Conservation (phyloP, 2,329 filamentous ascomycete genomes). For the Ramularia collo-cygni region DNA sequence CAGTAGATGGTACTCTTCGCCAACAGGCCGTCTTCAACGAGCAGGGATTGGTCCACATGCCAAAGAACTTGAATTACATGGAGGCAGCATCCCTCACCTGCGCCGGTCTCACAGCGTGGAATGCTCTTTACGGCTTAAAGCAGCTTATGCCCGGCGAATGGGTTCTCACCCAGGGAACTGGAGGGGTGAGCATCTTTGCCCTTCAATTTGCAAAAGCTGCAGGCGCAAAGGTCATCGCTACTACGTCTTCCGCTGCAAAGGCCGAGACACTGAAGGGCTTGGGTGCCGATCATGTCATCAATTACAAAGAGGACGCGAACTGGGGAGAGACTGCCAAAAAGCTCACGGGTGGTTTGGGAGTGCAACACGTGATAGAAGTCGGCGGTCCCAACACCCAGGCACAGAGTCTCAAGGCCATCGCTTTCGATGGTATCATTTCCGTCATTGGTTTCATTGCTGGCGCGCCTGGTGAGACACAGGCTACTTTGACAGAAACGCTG, state of each 20-base stretch:
- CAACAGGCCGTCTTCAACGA: slow-evolving; percentile 63
- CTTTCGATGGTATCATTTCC: slow-evolving; percentile 48
- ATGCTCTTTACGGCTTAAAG: slow-evolving; percentile 46
- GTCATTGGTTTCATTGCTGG: slow-evolving; percentile 55
- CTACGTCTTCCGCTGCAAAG: slow-evolving; percentile 48
- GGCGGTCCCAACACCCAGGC: slow-evolving; percentile 56
- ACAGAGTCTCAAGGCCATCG: slow-evolving; percentile 39
- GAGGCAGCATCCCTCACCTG: slow-evolving; percentile 45
- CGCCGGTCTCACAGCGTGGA: slow-evolving; percentile 45
- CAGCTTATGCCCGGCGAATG: slow-evolving; percentile 34
- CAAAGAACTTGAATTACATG: slow-evolving; percentile 46
- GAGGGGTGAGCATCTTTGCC: slow-evolving; percentile 61
- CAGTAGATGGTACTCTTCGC: slow-evolving; percentile 60
- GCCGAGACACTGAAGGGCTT: slow-evolving; percentile 44
- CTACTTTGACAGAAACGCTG: slow-evolving; percentile 47
- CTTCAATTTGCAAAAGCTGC: slow-evolving; percentile 52
- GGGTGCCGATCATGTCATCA: slow-evolving; percentile 51
- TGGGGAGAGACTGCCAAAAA: slow-evolving; percentile 50
- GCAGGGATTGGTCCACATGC: slow-evolving; percentile 57
- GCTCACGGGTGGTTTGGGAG: slow-evolving; percentile 49
- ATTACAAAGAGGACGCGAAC: slow-evolving; percentile 47
- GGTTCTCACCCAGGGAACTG: slow-evolving; percentile 64
- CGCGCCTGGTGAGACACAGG: slow-evolving; percentile 39
- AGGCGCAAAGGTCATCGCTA: slow-evolving; percentile 52
- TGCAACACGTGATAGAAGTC: slow-evolving; percentile 60